Evolutionary conservation across 495 filamentous ascomycete genomes (phyloP).

Genomic region (Penicillium bialowiezense): DNA sequence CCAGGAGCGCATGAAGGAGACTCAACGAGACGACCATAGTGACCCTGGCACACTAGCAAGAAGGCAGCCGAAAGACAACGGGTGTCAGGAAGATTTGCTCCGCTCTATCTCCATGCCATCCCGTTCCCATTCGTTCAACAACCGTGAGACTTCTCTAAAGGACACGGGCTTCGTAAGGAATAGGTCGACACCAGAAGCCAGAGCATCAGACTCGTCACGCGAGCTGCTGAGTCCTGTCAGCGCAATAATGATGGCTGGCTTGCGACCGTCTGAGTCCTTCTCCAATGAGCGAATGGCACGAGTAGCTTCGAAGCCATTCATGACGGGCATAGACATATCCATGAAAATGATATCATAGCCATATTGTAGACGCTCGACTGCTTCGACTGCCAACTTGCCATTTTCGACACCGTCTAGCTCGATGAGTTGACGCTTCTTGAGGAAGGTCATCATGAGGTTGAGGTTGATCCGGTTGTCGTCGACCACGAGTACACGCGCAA

Average conservation of each 20-base stretch:
- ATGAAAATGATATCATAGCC: slow-evolving; percentile 59
- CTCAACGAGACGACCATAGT: too few relatives aligned
- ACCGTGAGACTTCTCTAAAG: slow-evolving; percentile 46
- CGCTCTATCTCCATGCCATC: slow-evolving; percentile 15
- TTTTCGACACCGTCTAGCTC: slow-evolving; percentile 48
- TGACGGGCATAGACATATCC: slow-evolving; percentile 76
- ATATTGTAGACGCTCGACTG: slow-evolving; percentile 36
- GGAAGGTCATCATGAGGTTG: slow-evolving; percentile 61
- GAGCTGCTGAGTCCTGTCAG: slow-evolving; percentile 65
- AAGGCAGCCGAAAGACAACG: not conserved
- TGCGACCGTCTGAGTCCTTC: slow-evolving; percentile 32
- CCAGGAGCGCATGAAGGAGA: too few relatives aligned
- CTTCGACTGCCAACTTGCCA: slow-evolving; percentile 51
- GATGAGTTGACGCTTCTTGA: slow-evolving; percentile 47
- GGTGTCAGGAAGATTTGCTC: slow-evolving; percentile 5
- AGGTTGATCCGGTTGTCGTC: slow-evolving; percentile 78
- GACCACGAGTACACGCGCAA: slow-evolving; percentile 56
- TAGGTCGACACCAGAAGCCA: slow-evolving; percentile 64
- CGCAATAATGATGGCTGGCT: slow-evolving; percentile 60
- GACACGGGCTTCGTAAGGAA: slow-evolving; percentile 73
- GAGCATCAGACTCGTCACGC: slow-evolving; percentile 63
- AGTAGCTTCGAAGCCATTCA: slow-evolving; percentile 74
- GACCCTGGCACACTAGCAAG: too few relatives aligned
- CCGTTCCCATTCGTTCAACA: slow-evolving; percentile 49
- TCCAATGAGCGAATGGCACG: slow-evolving; percentile 64